Percentiles rank a stretch among this genome's conserved stretches.
Evolutionary conservation across 1,284 basidiomycete species (phyloP).

Genomic region (Pascua guehoae): DNA sequence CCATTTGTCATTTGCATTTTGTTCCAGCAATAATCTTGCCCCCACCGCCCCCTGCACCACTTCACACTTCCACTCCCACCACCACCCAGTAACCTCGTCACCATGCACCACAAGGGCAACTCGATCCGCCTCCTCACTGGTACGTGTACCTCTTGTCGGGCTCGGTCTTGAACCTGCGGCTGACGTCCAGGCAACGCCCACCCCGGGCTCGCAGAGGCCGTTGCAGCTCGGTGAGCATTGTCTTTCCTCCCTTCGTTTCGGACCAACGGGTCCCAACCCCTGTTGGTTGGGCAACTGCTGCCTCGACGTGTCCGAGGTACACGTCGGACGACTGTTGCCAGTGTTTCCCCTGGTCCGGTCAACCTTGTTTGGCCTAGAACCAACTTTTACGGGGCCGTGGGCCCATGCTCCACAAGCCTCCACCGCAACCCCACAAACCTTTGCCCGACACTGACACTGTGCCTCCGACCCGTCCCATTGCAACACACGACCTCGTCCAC

Average conservation of each 20-base stretch:
- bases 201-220: constrained; percentile 89
- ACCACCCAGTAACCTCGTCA: constrained; percentile 5
- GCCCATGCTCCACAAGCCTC: no score
- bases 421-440: neutral
- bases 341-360: no score
- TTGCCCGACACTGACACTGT: neutral
- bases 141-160: constrained; percentile 48
- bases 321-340: no score
- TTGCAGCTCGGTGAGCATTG: constrained; percentile 82
- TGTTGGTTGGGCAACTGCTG: neutral
- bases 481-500: constrained; percentile 4
- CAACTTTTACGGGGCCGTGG: no score
- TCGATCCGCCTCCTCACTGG: constrained; percentile 89
- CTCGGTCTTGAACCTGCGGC: constrained; percentile 1
- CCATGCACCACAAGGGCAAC: constrained; percentile 70
- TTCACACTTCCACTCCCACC: neutral
- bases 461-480: neutral
- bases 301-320: no score
- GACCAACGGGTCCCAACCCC: neutral
- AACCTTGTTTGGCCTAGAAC: no score
- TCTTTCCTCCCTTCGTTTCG: neutral
- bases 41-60: neutral
- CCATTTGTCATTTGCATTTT: neutral
- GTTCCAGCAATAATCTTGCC: neutral
- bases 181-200: constrained; percentile 80